Percentiles rank a stretch among this genome's conserved stretches.
Evolutionary conservation across 2,329 filamentous ascomycete species (phyloP).

Genomic region (Emericellopsis atlantica): DNA sequence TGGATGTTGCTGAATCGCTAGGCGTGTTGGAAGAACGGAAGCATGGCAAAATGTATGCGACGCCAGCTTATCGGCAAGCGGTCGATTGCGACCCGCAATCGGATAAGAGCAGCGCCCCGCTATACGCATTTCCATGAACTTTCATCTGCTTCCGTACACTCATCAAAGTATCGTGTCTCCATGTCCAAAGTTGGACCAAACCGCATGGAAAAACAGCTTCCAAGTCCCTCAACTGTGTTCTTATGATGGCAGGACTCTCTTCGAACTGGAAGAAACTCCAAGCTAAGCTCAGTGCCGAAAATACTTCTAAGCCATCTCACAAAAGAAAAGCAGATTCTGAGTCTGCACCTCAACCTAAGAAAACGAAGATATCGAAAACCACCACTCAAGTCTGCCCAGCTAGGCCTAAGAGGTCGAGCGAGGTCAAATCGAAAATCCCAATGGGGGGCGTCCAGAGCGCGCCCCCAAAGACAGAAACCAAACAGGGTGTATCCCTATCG

Average conservation of each 20-base stretch:
- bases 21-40: too few relatives aligned
- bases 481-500: conserved; percentile 33
- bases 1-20: background rate
- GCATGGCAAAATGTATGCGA: too few relatives aligned
- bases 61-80: background rate
- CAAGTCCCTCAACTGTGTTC: background rate
- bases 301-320: conserved; percentile 20
- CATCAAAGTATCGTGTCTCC: too few relatives aligned
- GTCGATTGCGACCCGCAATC: too few relatives aligned
- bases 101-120: background rate
- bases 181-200: too few relatives aligned
- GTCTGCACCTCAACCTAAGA: conserved; percentile 10
- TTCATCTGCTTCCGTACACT: too few relatives aligned
- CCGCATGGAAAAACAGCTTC: too few relatives aligned
- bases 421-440: conserved; percentile 2
- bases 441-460: conserved; percentile 50
- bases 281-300: conserved; percentile 40
- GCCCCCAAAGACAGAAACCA: conserved; percentile 22
- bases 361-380: conserved; percentile 7
- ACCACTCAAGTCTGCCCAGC: conserved; percentile 4
- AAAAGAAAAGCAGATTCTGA: conserved; percentile 27
- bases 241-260: conserved; percentile 33
- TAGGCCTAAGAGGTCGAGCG: conserved; percentile 6
- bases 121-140: background rate
- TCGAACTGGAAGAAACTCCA: conserved; percentile 74